phyloP scores from a whole-genome alignment of 768 basidiomycete species.

The Lactarius tabidus region DNA sequence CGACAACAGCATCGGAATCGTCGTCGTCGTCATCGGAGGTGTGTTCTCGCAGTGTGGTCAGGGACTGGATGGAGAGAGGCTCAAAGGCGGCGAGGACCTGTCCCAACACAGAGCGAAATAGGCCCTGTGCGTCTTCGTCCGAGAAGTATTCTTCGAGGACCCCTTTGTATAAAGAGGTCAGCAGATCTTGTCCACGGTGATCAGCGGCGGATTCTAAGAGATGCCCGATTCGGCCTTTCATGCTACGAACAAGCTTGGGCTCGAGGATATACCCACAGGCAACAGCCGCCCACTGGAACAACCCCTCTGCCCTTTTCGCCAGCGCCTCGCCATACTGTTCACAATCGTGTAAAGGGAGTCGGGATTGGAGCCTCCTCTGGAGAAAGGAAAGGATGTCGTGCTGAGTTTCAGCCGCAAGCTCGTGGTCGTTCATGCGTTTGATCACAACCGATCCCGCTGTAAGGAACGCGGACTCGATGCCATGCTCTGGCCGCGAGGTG shows the following conservation, averaged over 20 bases:
- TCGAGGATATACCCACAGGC: too few species aligned
- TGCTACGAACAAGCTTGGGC: too few species aligned
- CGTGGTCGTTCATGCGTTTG: too few species aligned
- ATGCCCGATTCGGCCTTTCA: background rate
- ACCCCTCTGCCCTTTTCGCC: too few species aligned
- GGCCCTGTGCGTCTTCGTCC: background rate
- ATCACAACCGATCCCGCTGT: background rate
- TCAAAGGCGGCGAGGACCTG: background rate
- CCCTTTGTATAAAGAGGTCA: background rate
- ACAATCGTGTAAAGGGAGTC: too few species aligned
- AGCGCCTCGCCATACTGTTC: too few species aligned
- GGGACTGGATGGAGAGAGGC: constrained; percentile 1
- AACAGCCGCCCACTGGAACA: too few species aligned
- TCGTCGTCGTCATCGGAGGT: background rate
- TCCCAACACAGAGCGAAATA: background rate
- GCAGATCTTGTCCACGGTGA: background rate
- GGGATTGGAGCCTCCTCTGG: too few species aligned
- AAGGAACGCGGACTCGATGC: background rate
- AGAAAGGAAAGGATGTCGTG: too few species aligned
- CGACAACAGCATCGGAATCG: too few species aligned
- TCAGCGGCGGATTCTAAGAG: background rate
- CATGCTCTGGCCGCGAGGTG: background rate
- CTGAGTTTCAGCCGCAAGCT: too few species aligned
- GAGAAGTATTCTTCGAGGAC: background rate
- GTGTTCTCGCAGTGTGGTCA: background rate